These are phyloP conservation scores for Nemania sp. DNA, from an alignment of 2,329 filamentous ascomycete species.

Conservation along the genomic window DNA sequence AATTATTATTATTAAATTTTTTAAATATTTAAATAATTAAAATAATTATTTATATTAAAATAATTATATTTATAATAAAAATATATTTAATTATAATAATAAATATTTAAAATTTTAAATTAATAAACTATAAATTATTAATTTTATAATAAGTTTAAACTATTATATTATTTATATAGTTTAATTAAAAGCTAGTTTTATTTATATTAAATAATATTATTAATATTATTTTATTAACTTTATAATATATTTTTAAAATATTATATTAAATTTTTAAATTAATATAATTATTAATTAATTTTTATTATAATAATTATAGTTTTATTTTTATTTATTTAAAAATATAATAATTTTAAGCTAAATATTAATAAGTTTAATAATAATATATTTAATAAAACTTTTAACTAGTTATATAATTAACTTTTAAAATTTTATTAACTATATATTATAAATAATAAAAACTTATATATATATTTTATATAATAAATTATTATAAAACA, in stretches of 20 bases:
- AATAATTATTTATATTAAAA: background rate
- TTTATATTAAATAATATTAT: background rate
- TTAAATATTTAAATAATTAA: background rate
- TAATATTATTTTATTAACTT: background rate
- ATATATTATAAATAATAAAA: background rate
- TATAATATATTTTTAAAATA: background rate
- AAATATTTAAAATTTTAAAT: conserved; percentile 1
- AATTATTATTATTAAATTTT: background rate
- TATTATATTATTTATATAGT: background rate
- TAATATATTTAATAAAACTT: background rate
- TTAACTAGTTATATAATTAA: background rate
- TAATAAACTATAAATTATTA: background rate
- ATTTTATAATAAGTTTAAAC: background rate
- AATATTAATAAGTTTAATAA: background rate
- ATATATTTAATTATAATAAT: background rate
- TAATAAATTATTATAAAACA: background rate
- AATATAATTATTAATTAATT: background rate
- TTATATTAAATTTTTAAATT: too few relatives aligned
- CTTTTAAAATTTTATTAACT: background rate
- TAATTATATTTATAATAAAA: background rate
- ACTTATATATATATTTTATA: too few relatives aligned
- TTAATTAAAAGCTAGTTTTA: background rate
- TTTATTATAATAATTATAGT: background rate
- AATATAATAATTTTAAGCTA: background rate
- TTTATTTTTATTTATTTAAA: background rate